phyloP scores from a whole-genome alignment of 2,329 filamentous ascomycete genomes.

The Aspergillus ibericus region DNA sequence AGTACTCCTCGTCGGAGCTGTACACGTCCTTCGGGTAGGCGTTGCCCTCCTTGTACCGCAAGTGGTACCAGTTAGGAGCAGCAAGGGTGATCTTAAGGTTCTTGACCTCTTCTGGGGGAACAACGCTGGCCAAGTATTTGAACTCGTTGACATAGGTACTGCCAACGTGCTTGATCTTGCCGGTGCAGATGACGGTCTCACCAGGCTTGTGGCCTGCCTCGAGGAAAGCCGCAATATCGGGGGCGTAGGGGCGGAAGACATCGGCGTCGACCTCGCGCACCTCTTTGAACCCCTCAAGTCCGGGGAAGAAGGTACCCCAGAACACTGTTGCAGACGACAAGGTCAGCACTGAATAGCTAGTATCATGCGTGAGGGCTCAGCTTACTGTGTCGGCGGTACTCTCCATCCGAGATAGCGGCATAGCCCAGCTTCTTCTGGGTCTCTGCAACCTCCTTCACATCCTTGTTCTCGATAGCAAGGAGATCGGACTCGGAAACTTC shows the following conservation, averaged over 20 bases:
- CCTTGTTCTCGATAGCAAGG: conserved; percentile 61
- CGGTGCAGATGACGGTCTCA: conserved; percentile 57
- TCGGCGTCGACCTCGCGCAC: conserved; percentile 49
- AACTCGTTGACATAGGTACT: conserved; percentile 60
- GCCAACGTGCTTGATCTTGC: conserved; percentile 59
- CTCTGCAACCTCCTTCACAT: conserved; percentile 65
- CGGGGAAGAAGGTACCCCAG: conserved; percentile 58
- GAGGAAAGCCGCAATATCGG: conserved; percentile 63
- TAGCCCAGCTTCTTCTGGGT: conserved; percentile 65
- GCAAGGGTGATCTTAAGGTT: conserved; percentile 69
- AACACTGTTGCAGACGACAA: conserved; percentile 44
- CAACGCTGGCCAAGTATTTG: conserved; percentile 58
- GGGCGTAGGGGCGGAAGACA: conserved; percentile 60
- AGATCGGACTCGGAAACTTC: conserved; percentile 58
- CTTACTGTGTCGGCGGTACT: conserved; percentile 57
- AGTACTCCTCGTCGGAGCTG: conserved; percentile 61
- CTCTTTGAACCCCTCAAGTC: conserved; percentile 56
- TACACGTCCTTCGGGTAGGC: conserved; percentile 61
- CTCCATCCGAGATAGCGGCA: conserved; percentile 66
- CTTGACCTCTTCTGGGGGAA: conserved; percentile 62
- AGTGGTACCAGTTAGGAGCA: conserved; percentile 69
- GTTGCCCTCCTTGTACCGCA: conserved; percentile 57
- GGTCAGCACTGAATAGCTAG: background rate
- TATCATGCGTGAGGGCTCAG: background rate
- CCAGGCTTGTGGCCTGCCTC: conserved; percentile 59